Conservation (phyloP, 2,329 filamentous ascomycete genomes). For the Xylaria sp. region DNA sequence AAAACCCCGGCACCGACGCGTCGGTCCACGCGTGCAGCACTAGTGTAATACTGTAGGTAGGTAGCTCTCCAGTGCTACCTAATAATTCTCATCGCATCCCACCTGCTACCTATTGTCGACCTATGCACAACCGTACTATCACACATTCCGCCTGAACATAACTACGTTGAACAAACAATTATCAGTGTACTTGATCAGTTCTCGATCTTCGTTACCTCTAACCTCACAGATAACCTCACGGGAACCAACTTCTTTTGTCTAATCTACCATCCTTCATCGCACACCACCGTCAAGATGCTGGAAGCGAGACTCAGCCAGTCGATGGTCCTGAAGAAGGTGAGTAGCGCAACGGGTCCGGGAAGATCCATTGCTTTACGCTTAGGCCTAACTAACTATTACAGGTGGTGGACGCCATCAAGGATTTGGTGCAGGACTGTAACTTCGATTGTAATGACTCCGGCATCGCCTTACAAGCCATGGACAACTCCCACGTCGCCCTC, state of each 20-base stretch:
- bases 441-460: constrained; percentile 99
- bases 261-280: not conserved
- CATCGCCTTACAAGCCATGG: constrained; percentile 98
- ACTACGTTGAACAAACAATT: constrained; percentile 12
- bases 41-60: not conserved
- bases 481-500: constrained; percentile 98
- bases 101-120: constrained; percentile 1
- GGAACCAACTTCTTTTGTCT: not conserved
- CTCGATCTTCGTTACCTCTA: not conserved
- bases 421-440: constrained; percentile 99
- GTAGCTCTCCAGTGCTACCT: constrained; percentile 8
- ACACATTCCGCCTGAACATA: constrained; percentile 12
- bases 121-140: constrained; percentile 6
- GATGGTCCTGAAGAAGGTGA: constrained; percentile 91
- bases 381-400: constrained; percentile 54
- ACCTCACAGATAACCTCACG: not conserved
- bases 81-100: constrained; percentile 32
- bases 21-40: constrained; percentile 34
- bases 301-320: constrained; percentile 98
- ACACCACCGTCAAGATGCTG: constrained; percentile 71
- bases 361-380: not conserved
- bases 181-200: constrained; percentile 7
- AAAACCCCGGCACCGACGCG: constrained; percentile 38
- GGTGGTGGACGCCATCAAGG: constrained; percentile 99
- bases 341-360: constrained; percentile 57